Conservation (phyloP, 1,139 yeast genomes). For the Dujonia santamariae region DNA sequence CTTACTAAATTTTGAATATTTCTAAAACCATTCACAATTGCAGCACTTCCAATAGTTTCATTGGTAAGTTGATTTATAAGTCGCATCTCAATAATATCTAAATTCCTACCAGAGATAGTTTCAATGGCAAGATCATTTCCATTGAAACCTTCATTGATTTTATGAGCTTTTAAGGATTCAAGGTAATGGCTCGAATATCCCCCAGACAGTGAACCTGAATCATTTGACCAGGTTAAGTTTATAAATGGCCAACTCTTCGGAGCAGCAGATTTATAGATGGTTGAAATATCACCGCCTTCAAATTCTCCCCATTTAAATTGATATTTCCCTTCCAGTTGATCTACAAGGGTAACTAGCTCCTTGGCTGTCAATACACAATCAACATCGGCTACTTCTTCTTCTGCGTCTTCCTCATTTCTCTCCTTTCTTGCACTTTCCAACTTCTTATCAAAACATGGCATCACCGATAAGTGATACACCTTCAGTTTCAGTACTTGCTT, state of each 20-base stretch:
- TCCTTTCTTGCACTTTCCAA: slow-evolving; percentile 91
- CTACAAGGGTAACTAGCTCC: slow-evolving; percentile 72
- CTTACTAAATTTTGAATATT: slow-evolving; percentile 92
- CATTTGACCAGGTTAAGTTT: slow-evolving; percentile 64
- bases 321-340: slow-evolving; percentile 32
- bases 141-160: slow-evolving; percentile 20
- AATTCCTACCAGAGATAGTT: slow-evolving; percentile 60
- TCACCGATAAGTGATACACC: slow-evolving; percentile 77
- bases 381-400: slow-evolving; percentile 53
- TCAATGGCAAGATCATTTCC: slow-evolving; percentile 15
- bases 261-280: slow-evolving; percentile 32
- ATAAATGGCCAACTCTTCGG: slow-evolving; percentile 60
- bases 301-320: slow-evolving; percentile 10
- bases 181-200: slow-evolving; percentile 77
- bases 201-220: slow-evolving; percentile 82
- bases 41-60: slow-evolving; percentile 56
- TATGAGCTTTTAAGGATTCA: slow-evolving; percentile 29
- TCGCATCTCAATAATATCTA: slow-evolving; percentile 71
- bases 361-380: slow-evolving; percentile 93
- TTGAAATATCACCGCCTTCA: slow-evolving; percentile 9
- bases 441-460: slow-evolving; percentile 98
- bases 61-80: slow-evolving; percentile 32
- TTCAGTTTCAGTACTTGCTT: slow-evolving; percentile 12
- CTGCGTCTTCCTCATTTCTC: slow-evolving; percentile 21
- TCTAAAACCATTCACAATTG: slow-evolving; percentile 86